Base-by-base conservation (phyloP, 306 rosid species). In the Vigna nakashimae region DNA sequence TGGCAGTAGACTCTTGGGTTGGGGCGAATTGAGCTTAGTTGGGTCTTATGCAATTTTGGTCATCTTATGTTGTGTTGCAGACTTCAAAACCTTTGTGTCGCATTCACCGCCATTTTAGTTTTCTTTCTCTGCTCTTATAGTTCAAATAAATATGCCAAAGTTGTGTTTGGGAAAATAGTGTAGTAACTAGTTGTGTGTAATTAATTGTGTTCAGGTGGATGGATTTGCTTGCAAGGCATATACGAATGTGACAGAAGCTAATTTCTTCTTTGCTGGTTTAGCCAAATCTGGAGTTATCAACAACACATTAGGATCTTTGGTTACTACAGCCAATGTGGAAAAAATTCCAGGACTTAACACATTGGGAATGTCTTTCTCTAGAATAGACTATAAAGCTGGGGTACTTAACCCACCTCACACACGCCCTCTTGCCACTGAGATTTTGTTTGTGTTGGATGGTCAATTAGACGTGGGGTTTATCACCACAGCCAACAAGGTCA, bases 331-430 rank as follows among this genome's bases (percentile, higher is more conserved):
- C 22, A 20, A 20, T 20, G 1, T 20, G 22, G 22, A 20, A 20
- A 20, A 20, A 20, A 20, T 20, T 20, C 22, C 1, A 20, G 22
- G 22, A 20, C 22, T 20, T 20, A 20, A 20, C 22, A 20, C 22
- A 20, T 20, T 20, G 22, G 22, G 22, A 20, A 0, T 20, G 22
- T 20, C 22, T 20, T 20, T 20, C 22, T 20, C 22, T 20, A 20
- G 22, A 20, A 20, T 20, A 20, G 22, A 20, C 22, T 20, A 20
- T 20, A 82, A 77, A 40, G 67, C 84, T 5, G 81, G 78, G 3
- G 91, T 89, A 9, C 89, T 85, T 49, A 88, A 88, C 81, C 91
- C 91, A 11, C 91, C 91, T 1, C 91, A 88, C 64, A 88, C 91
- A 0, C 91, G 85, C 71, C 91, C 89, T 4, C 89, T 87, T 5